A percentile compares a stretch with the other conserved stretches of the same genome.
These are phyloP conservation scores for Saccharomyces uvarum DNA, from an alignment of 1,139 yeast genomes.

Conservation along the genomic window DNA sequence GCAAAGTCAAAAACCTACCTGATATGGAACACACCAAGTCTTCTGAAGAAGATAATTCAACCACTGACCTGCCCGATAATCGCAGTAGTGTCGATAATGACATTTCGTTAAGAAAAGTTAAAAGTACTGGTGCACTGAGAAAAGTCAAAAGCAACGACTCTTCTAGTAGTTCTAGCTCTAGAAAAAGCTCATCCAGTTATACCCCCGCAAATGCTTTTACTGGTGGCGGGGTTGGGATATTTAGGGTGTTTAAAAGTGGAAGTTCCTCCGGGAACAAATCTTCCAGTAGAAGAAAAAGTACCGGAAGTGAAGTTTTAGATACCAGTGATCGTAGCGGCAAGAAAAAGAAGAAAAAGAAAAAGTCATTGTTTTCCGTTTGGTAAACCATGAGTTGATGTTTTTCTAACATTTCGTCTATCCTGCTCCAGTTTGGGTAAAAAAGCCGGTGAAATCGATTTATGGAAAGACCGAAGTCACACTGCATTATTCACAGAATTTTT, in stretches of 20 bases:
- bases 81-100: neutral
- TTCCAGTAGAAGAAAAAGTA: constrained; percentile 6
- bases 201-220: constrained; percentile 2
- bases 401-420: neutral
- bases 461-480: neutral
- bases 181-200: constrained; percentile 3
- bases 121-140: constrained; percentile 8
- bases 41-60: neutral
- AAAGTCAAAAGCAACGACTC: constrained; percentile 4
- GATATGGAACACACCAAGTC: neutral
- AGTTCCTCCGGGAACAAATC: neutral
- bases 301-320: neutral
- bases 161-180: constrained; percentile 1
- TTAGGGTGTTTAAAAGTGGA: constrained; percentile 2
- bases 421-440: neutral
- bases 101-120: constrained; percentile 7
- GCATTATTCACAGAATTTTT: neutral
- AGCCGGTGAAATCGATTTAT: neutral
- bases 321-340: neutral
- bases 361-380: neutral
- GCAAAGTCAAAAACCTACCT: constrained; percentile 3
- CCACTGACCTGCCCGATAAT: neutral
- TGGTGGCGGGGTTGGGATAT: constrained; percentile 3
- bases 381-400: neutral
- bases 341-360: neutral